A percentile compares a stretch with the other conserved stretches of the same genome.
These are phyloP conservation scores for Colletotrichum graminicola DNA, from an alignment of 2,329 filamentous ascomycete genomes.

Conservation along the genomic window DNA sequence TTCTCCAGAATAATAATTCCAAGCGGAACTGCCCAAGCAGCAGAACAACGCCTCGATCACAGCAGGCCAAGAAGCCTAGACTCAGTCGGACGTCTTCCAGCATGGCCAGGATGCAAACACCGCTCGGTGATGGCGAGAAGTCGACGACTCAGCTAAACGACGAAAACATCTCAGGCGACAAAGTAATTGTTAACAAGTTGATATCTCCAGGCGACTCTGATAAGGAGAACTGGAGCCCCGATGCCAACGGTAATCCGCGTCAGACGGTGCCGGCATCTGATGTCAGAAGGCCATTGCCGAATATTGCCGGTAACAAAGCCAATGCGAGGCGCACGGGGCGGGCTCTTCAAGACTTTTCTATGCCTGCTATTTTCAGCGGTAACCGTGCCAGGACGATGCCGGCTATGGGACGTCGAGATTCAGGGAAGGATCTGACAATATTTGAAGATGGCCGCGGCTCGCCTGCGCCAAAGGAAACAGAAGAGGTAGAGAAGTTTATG, in stretches of 20 bases:
- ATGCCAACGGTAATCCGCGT: slow-evolving; percentile 59
- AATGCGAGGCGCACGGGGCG: slow-evolving; percentile 58
- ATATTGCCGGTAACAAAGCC: slow-evolving; percentile 46
- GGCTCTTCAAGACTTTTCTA: slow-evolving; percentile 56
- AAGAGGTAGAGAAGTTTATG: slow-evolving; percentile 83
- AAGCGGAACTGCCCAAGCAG: slow-evolving; percentile 71
- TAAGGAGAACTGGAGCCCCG: slow-evolving; percentile 89
- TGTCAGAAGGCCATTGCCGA: slow-evolving; percentile 54
- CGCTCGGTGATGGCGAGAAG: slow-evolving; percentile 14
- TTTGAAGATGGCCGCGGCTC: slow-evolving; percentile 63
- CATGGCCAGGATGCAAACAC: slow-evolving; percentile 69
- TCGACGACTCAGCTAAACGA: not conserved
- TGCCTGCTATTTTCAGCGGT: slow-evolving; percentile 49
- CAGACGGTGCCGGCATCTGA: slow-evolving; percentile 44
- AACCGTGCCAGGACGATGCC: slow-evolving; percentile 58
- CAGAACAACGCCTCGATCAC: slow-evolving; percentile 45
- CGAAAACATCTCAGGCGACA: slow-evolving; percentile 44
- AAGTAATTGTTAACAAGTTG: slow-evolving; percentile 56
- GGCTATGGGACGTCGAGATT: slow-evolving; percentile 48
- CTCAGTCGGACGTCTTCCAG: slow-evolving; percentile 72
- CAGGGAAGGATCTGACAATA: slow-evolving; percentile 57
- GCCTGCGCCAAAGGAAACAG: slow-evolving; percentile 48
- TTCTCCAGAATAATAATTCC: slow-evolving; percentile 67
- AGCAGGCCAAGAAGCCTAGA: slow-evolving; percentile 71
- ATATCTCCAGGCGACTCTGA: slow-evolving; percentile 76